Conservation (phyloP, 371 early-diverging fungal genomes). For the Globomyces sp. region DNA sequence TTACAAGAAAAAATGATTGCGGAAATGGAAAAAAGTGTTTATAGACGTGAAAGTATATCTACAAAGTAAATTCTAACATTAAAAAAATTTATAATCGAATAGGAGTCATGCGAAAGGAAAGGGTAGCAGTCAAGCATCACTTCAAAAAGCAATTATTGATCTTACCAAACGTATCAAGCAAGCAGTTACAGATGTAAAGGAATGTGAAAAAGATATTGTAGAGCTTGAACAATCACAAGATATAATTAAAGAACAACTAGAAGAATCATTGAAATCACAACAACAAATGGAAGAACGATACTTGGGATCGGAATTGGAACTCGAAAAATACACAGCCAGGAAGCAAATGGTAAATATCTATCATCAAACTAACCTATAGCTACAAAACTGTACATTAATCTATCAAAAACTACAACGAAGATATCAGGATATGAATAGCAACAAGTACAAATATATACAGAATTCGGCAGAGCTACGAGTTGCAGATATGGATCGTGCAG, state of each 20-base stretch:
- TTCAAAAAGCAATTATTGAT: slow-evolving; percentile 53
- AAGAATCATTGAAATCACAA: not conserved
- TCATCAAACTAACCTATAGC: not conserved
- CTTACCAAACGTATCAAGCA: slow-evolving; percentile 42
- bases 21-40: slow-evolving; percentile 59
- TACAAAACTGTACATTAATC: slow-evolving; percentile 2
- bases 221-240: slow-evolving; percentile 12
- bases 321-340: not conserved
- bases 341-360: not conserved
- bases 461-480: not conserved
- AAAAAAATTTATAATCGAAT: not conserved
- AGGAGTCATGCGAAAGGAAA: slow-evolving; percentile 41
- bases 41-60: slow-evolving; percentile 49
- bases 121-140: slow-evolving; percentile 38
- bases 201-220: slow-evolving; percentile 34
- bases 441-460: slow-evolving; percentile 12
- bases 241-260: slow-evolving; percentile 1
- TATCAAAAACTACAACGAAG: slow-evolving; percentile 9
- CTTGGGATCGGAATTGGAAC: not conserved
- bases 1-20: slow-evolving; percentile 58
- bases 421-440: slow-evolving; percentile 12
- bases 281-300: not conserved
- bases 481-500: not conserved
- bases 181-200: slow-evolving; percentile 42
- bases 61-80: slow-evolving; percentile 22